phyloP scores from a whole-genome alignment of 2,329 filamentous ascomycete genomes.

The Ploettnerulaceae sp. region DNA sequence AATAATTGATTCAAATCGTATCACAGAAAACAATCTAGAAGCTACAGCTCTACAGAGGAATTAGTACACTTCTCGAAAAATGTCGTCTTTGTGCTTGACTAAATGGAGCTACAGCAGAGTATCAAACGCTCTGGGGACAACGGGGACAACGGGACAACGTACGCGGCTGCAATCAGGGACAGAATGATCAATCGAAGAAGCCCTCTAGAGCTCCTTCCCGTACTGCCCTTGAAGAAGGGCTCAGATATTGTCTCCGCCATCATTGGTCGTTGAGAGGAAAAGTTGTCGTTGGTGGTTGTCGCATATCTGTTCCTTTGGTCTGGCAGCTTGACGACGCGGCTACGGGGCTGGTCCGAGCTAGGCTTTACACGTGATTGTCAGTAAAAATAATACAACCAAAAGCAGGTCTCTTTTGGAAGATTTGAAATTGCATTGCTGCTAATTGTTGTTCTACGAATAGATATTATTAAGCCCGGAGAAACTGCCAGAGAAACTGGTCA shows the following conservation, averaged over 20 bases:
- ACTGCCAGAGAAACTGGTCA: no score
- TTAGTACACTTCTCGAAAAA: background rate
- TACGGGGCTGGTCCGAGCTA: background rate
- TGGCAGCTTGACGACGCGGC: background rate
- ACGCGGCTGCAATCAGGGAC: constrained; percentile 78
- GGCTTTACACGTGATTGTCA: constrained; percentile 5
- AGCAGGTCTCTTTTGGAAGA: no score
- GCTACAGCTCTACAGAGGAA: constrained; percentile 1
- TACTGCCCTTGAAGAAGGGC: constrained; percentile 67
- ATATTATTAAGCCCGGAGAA: no score
- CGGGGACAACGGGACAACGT: background rate
- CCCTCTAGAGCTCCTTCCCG: constrained; percentile 75
- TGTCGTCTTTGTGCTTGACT: background rate
- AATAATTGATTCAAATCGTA: constrained; percentile 97
- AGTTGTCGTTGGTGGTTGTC: constrained; percentile 26
- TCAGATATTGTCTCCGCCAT: constrained; percentile 39
- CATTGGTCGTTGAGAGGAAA: constrained; percentile 30
- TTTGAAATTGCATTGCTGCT: background rate
- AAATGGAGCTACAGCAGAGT: constrained; percentile 55
- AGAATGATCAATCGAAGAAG: constrained; percentile 88
- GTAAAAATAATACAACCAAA: no score
- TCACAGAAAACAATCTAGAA: constrained; percentile 4
- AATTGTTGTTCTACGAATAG: no score
- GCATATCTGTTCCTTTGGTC: constrained; percentile 26
- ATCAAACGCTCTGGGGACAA: constrained; percentile 42